These are phyloP conservation scores for Eutrema heterophyllum DNA, from an alignment of 345 rosid genomes.

Conservation along the genomic window DNA sequence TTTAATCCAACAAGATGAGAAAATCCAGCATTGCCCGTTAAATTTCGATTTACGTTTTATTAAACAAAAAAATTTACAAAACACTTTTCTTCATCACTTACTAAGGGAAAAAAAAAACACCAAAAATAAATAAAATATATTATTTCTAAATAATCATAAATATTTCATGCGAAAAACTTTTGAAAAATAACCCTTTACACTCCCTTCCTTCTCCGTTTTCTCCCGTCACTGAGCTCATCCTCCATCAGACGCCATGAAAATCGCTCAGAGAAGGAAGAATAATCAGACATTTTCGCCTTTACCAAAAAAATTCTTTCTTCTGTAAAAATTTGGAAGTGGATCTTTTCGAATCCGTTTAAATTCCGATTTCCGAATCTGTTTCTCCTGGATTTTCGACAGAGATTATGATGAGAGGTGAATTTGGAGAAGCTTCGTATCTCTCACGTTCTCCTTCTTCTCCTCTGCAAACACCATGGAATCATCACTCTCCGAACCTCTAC, in stretches of 20 bases:
- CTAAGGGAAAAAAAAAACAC: background rate
- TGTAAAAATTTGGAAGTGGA: background rate
- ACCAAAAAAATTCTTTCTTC: background rate
- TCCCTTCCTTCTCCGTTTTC: background rate
- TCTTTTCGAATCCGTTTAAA: background rate
- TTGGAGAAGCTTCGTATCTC: constrained; percentile 8
- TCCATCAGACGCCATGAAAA: background rate
- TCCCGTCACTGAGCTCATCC: background rate
- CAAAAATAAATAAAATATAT: background rate
- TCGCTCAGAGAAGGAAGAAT: background rate
- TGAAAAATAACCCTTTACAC: background rate
- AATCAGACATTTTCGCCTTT: background rate
- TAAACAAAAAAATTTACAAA: background rate
- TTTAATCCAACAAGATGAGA: background rate
- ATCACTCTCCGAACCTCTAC: background rate
- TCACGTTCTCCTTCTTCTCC: constrained; percentile 25
- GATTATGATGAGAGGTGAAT: constrained; percentile 12
- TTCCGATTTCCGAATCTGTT: background rate
- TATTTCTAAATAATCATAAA: background rate
- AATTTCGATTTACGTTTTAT: background rate
- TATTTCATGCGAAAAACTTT: background rate
- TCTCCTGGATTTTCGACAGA: background rate
- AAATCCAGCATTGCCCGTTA: background rate
- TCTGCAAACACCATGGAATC: background rate
- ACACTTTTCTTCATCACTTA: background rate